These are phyloP conservation scores for Iberis pinnata DNA, from an alignment of 345 rosid species.

Conservation along the genomic window DNA sequence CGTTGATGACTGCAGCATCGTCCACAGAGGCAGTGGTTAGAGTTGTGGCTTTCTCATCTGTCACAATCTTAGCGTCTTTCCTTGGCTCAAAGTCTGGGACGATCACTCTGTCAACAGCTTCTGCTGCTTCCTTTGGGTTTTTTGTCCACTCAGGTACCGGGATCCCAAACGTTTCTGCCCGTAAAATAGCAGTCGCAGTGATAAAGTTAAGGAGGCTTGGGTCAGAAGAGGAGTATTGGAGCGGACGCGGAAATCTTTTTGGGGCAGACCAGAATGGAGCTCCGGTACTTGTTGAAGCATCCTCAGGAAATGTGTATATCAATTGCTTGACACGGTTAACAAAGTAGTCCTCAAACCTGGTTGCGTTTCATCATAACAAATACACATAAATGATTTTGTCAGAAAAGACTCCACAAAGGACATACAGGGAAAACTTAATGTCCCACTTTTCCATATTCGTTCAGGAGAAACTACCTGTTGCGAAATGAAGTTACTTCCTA, in stretches of 20 bases:
- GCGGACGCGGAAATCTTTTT: slow-evolving; percentile 62
- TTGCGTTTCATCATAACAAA: slow-evolving; percentile 12
- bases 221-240: slow-evolving; percentile 58
- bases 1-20: slow-evolving; percentile 48
- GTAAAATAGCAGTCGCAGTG: slow-evolving; percentile 61
- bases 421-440: not conserved
- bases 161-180: slow-evolving; percentile 80
- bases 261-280: slow-evolving; percentile 79
- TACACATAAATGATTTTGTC: not conserved
- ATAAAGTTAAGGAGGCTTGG: slow-evolving; percentile 64
- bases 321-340: slow-evolving; percentile 72
- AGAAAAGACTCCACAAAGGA: not conserved
- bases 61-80: slow-evolving; percentile 53
- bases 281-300: slow-evolving; percentile 65
- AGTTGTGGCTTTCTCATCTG: slow-evolving; percentile 59
- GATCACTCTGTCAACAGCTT: slow-evolving; percentile 49
- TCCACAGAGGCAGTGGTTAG: slow-evolving; percentile 41
- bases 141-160: slow-evolving; percentile 72
- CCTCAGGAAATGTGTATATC: slow-evolving; percentile 77
- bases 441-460: too few species aligned
- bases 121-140: slow-evolving; percentile 41
- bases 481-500: not conserved
- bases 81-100: slow-evolving; percentile 65
- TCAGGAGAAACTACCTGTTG: not conserved
- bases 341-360: slow-evolving; percentile 89